Evolutionary conservation across 139 green algal genomes (phyloP), one percentile per base, ranked within the genome.

Genomic region (Trebouxia sp.): DNA sequence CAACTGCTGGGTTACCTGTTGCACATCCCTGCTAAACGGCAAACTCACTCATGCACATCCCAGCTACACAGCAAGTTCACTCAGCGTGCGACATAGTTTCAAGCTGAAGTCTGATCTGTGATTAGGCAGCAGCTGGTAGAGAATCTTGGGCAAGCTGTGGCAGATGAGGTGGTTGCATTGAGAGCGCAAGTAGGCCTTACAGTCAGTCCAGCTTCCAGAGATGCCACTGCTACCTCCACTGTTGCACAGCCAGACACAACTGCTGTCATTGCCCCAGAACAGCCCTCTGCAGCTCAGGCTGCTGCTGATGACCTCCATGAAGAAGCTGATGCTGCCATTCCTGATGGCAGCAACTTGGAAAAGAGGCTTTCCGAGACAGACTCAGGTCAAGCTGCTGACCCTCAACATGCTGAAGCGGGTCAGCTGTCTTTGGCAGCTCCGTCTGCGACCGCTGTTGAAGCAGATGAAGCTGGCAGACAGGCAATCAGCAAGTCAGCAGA

Each of bases 81-180:
- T 3, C 24, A 35, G 20, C n/a, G 26, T 37, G 26, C 56, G 26
- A 35, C 5, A 32, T 39, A 39, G 37, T 45, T 6, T 51, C 37
- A 37, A 58, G 69, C 17, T 10, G 10, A 0, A 53, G 24, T 10
- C 15, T 75, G 17, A n/a, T 43, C 20, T 37, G 22, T 66, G 47
- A n/a, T n/a, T 47, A 79, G 72, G 72, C 43, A 66, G 47, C 72
- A 79, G 32, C 45, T 79, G 47, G 45, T 79, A 1, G 43, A 62
- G 5, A 28, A 45, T 12, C 45, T 79, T 17, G 72, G 72, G 5
- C 32, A 79, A 55, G 45, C 47, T 12, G 43, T 20, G n/a, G 72
- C 72, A 35, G 42, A 62, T 42, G 32, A 79, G 47, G 45, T 79
- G 0, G 32, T 79, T 37, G 67, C 67, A 28, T 41, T 53, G 39